Percentiles rank a stretch among this genome's conserved stretches.
phyloP scores from a whole-genome alignment of 2,329 filamentous ascomycete species.

The Karstenula rhodostoma region DNA sequence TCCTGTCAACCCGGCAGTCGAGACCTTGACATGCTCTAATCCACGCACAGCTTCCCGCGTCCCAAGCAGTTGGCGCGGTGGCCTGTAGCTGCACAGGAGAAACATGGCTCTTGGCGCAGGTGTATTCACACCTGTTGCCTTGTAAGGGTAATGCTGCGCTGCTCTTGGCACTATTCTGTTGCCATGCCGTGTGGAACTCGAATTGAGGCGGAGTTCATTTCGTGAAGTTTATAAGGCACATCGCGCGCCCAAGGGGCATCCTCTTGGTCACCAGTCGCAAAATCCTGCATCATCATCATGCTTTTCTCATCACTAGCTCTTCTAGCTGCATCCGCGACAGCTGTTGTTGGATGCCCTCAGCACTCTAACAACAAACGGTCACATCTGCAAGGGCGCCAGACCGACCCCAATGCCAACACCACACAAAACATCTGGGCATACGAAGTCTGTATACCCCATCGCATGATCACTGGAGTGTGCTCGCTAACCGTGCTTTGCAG shows the following conservation, averaged over 20 bases:
- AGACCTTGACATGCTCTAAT: neutral
- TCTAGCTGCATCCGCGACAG: neutral
- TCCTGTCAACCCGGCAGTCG: neutral
- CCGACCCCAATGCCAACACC: neutral
- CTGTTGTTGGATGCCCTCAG: neutral
- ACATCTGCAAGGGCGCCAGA: neutral
- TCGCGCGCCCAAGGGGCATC: neutral
- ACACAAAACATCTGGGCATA: neutral
- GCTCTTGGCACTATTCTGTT: neutral
- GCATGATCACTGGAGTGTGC: neutral
- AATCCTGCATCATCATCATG: neutral
- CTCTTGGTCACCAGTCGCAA: neutral
- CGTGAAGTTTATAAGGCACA: neutral
- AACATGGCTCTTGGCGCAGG: neutral
- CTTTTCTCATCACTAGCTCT: neutral
- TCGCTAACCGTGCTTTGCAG: slow-evolving; percentile 11
- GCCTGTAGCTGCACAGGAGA: neutral
- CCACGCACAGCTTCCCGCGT: neutral
- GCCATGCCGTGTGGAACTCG: neutral
- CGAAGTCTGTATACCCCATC: neutral
- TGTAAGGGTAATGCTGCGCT: neutral
- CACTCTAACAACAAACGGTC: neutral
- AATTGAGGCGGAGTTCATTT: neutral
- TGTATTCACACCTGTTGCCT: neutral
- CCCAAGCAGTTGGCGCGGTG: neutral